These are phyloP conservation scores for Acacia melanoxylon DNA, from an alignment of 306 rosid species.

Conservation along the genomic window DNA sequence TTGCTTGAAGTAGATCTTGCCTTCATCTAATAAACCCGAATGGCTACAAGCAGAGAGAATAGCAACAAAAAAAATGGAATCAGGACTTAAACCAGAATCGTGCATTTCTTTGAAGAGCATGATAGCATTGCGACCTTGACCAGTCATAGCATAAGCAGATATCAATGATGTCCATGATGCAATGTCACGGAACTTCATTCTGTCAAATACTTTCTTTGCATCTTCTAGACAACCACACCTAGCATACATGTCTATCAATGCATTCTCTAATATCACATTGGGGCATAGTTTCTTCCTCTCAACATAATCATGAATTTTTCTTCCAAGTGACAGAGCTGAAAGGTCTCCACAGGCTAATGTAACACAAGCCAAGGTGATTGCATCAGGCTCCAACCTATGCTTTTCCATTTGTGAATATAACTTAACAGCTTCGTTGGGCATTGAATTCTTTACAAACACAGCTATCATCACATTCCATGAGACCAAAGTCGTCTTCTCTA, in stretches of 20 bases:
- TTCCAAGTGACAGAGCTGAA: neutral
- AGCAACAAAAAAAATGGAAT: neutral
- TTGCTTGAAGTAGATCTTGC: neutral
- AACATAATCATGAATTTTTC: neutral
- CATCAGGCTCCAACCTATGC: neutral
- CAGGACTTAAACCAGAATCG: neutral
- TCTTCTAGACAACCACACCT: neutral
- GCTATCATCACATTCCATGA: neutral
- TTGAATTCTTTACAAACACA: neutral
- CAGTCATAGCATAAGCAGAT: neutral
- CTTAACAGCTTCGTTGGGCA: neutral
- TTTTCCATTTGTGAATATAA: neutral
- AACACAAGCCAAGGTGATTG: neutral
- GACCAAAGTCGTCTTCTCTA: neutral
- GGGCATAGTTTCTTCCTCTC: neutral
- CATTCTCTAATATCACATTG: neutral
- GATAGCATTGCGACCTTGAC: neutral
- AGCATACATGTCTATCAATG: neutral
- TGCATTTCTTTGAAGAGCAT: neutral
- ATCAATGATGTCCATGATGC: neutral
- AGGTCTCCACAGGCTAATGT: neutral
- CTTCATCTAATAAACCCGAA: neutral
- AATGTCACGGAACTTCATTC: neutral
- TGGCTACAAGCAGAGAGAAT: neutral
- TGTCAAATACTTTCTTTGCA: neutral